Evolutionary conservation across 257 asterid genomes (phyloP).

Genomic region (Scutellaria minor): DNA sequence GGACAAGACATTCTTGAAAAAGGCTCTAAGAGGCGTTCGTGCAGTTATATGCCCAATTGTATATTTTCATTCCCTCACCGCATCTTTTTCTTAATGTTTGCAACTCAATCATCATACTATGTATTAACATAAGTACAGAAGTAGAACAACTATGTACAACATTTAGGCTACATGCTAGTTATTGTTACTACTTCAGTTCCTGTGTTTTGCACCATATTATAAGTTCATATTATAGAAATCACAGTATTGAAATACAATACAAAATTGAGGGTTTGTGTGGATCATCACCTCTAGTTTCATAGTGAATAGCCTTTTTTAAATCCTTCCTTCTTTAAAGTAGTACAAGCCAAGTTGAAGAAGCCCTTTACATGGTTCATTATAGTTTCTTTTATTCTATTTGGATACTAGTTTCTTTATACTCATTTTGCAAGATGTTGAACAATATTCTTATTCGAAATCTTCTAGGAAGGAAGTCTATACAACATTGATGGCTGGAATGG

Average conservation of each 20-base stretch:
- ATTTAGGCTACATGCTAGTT: background rate
- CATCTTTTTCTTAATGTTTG: background rate
- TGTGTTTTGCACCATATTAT: conserved; percentile 1
- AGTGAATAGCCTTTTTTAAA: background rate
- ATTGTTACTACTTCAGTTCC: background rate
- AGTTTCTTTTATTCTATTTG: background rate
- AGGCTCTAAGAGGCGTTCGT: conserved; percentile 79
- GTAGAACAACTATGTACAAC: background rate
- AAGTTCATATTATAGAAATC: background rate
- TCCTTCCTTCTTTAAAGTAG: background rate
- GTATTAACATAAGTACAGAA: background rate
- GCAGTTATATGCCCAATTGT: conserved; percentile 81
- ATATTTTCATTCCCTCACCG: conserved; percentile 35
- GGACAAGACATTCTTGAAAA: conserved; percentile 64
- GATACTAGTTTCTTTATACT: background rate
- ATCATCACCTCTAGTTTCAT: background rate
- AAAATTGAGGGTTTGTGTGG: background rate
- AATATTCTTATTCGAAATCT: conserved; percentile 3
- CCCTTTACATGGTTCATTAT: background rate
- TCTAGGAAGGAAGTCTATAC: conserved; percentile 73
- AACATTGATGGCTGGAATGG: conserved; percentile 83
- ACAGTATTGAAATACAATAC: background rate
- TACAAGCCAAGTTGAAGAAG: background rate
- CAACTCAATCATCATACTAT: background rate
- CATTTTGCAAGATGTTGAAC: conserved; percentile 9